phyloP scores from a whole-genome alignment of 129 eudicot genomes.

The Chrysanthemum seticuspe region DNA sequence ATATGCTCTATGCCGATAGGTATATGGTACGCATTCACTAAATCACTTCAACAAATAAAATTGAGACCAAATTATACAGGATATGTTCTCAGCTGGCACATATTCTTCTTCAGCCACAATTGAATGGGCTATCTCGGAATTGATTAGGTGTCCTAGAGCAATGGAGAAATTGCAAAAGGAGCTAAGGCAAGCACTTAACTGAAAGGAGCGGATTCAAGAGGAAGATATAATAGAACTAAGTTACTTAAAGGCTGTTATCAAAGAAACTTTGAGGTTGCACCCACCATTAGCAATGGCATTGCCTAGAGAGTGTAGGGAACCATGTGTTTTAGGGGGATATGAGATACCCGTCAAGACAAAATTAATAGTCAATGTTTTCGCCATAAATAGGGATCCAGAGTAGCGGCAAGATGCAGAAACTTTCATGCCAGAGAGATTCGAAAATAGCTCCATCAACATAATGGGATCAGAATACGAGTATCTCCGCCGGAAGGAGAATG shows the following conservation, averaged over 20 bases:
- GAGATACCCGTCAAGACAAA: not conserved
- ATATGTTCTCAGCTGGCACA: constrained; percentile 8
- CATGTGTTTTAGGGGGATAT: constrained; percentile 21
- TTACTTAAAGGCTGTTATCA: constrained; percentile 1
- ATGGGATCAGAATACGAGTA: constrained; percentile 18
- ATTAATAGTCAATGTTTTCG: constrained; percentile 9
- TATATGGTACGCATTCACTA: no score
- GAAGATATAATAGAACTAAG: not conserved
- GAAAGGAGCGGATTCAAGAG: constrained; percentile 5
- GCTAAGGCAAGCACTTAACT: not conserved
- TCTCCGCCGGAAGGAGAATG: not conserved
- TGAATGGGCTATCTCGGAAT: constrained; percentile 7
- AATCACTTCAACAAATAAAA: not conserved
- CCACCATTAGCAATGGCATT: not conserved
- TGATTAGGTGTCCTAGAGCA: not conserved
- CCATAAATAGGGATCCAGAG: not conserved
- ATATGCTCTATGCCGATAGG: not conserved
- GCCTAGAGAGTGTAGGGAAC: constrained; percentile 21
- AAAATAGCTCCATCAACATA: constrained; percentile 3
- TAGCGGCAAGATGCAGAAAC: constrained; percentile 20
- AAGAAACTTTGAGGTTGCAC: constrained; percentile 10
- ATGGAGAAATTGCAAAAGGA: not conserved
- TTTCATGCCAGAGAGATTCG: constrained; percentile 32
- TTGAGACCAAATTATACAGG: not conserved
- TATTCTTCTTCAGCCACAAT: not conserved